Evolutionary conservation across 257 asterid species (phyloP), one percentile per base, ranked within the genome.

Genomic region (Schizonepeta tenuifolia): DNA sequence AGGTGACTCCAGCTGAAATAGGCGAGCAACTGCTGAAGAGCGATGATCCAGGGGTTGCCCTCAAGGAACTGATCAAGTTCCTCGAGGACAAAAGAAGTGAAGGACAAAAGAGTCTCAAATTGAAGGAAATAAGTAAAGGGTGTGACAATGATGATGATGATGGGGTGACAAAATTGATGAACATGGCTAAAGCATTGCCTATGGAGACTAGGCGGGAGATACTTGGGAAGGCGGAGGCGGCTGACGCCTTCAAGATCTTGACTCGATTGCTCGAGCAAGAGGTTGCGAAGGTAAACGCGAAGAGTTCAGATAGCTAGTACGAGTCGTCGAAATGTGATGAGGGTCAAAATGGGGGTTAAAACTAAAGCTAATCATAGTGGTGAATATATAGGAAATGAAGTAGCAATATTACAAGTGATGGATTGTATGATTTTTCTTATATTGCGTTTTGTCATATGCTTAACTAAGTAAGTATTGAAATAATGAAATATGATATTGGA

Each of bases 1-100:
- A 74, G 56, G 86, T 88, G 46, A 88, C 90, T 17, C 95, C 91
- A 1, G 91, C 91, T 8, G 86, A 86, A 69, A 67, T 88, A 3
- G 89, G 84, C 3, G 91, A 88, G 76, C 83, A 79, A 62, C 67
- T 88, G 61, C n/a, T 86, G 65, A 84, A 80, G 71, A 70, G 62
- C 7, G 69, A 75, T 0, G 82, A 84, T 35, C 77, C 82, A 0
- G 81, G 60, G 7, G 18, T 18, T 69, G 87, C 91, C 7, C 77
- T 86, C 2, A 20, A 28, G 44, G 80, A 75, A 43, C 76, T 88
- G 26, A 56, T 84, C 47, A 64, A 74, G 63, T 88, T 84, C 63
- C 79, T 88, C 17, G 69, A 67, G 63, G 36, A 3, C 26, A 21
- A 69, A 50, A 28, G 54, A 55, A 9, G 57, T 41, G 28, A 72